Evolutionary conservation across 2,329 filamentous ascomycete species (phyloP), one percentile per base, ranked within the genome.

Genomic region (Raffaelea albimanens): DNA sequence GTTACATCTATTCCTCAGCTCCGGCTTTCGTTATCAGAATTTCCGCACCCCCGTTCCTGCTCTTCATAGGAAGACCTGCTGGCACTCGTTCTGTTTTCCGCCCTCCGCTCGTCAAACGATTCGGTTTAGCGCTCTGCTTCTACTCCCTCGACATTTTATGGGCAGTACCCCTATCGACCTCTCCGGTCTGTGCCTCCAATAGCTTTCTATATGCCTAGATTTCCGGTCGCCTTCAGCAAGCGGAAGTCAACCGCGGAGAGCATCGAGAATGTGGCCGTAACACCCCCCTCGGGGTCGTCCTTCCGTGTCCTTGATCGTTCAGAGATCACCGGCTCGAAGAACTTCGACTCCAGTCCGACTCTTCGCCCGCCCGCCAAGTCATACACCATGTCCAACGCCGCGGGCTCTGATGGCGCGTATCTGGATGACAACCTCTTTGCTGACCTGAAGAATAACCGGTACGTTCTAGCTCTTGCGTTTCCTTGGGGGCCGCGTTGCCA

Each of bases 221-320:
- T 81, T 63, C 73, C 75, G 52, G 73, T 74, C 60, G 67, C 71
- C 53, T 80, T 80, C 53, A 70, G 67, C 58, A 69, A 73, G 73
- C 76, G 77, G 70, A 80, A 74, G 67, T 77, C 75, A 53, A 71
- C 72, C 69, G 73, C 71, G 52, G 71, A 76, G 54, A 74, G 72
- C 53, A 62, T 73, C 52, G 72, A 76, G 52, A 70, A 78, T 73
- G 72, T 60, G 34, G 59, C 69, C 56, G 57, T 68, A 62, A 62
- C 67, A 52, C 34, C 34, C 13, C 18, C 34, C 14, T 38, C 34
- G 69, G 71, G 49, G 67, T 19, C 73, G 19, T 79, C 76, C 2
- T 80, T 81, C 58, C 72, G 76, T 44, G 77, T 81, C 21, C 64
- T 81, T 33, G 76, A 80, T 50, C 69, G 76, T 52, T 63, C 65